A percentile compares a stretch with the other conserved stretches of the same genome.
phyloP scores from a whole-genome alignment of 2,329 filamentous ascomycete genomes.

The Neonectria punicea region DNA sequence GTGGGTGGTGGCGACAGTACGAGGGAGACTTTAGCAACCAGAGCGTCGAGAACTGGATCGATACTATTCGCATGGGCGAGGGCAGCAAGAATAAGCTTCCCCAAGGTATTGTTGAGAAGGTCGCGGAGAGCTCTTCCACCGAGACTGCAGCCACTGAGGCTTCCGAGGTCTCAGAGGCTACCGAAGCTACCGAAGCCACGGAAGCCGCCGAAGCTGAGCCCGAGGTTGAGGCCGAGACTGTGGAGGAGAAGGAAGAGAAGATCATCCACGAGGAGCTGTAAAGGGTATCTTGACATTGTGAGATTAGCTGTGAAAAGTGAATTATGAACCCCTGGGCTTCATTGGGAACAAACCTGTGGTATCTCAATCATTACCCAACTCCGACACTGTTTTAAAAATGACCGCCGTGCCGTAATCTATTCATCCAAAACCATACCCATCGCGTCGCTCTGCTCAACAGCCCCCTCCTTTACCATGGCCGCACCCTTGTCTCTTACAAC shows the following conservation, averaged over 20 bases:
- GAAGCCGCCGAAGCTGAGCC: constrained; percentile 26
- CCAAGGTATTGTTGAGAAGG: constrained; percentile 60
- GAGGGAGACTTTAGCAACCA: constrained; percentile 67
- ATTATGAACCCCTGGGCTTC: neutral
- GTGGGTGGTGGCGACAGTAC: constrained; percentile 86
- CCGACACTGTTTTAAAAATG: constrained; percentile 27
- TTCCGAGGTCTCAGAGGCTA: constrained; percentile 33
- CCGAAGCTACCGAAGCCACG: constrained; percentile 31
- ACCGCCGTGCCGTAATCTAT: constrained; percentile 31
- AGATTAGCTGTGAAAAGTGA: constrained; percentile 30
- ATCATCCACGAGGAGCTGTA: constrained; percentile 62
- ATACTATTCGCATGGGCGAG: constrained; percentile 90
- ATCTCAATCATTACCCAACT: constrained; percentile 35
- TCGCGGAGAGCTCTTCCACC: constrained; percentile 24
- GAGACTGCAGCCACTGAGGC: constrained; percentile 41
- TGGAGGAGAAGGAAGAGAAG: constrained; percentile 38
- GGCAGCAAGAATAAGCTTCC: constrained; percentile 82
- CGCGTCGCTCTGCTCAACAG: constrained; percentile 59
- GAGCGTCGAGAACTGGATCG: constrained; percentile 85
- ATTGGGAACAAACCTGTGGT: constrained; percentile 17
- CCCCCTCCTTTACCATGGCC: constrained; percentile 69
- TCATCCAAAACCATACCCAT: constrained; percentile 64
- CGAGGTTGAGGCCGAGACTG: constrained; percentile 36
- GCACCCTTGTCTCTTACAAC: constrained; percentile 79
- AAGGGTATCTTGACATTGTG: constrained; percentile 25